Evolutionary conservation across 2,329 filamentous ascomycete genomes (phyloP).

Genomic region (Ceratocystis ficicola): DNA sequence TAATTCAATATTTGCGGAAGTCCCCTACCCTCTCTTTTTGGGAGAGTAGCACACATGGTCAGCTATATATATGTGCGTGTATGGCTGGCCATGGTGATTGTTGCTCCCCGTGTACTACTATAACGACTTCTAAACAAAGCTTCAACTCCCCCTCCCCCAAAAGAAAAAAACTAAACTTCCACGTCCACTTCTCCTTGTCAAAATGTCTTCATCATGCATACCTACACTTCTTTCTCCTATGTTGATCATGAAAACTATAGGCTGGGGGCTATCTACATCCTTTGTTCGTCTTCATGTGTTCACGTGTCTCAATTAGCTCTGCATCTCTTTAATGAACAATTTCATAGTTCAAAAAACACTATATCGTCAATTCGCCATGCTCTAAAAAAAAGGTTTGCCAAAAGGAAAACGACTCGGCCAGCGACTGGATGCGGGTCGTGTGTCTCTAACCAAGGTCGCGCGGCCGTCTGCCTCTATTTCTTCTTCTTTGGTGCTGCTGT

Average conservation of each 20-base stretch:
- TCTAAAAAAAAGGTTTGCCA: too few species aligned
- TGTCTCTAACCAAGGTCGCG: conserved; percentile 9
- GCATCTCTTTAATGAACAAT: too few species aligned
- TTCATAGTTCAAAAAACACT: too few species aligned
- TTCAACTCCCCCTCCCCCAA: neutral
- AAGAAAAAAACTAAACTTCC: too few species aligned
- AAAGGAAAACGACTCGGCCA: neutral
- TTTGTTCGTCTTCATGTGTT: too few species aligned
- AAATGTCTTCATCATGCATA: too few species aligned
- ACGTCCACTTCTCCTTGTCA: too few species aligned
- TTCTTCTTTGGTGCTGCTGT: conserved; percentile 21
- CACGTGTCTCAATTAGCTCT: too few species aligned
- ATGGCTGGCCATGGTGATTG: neutral
- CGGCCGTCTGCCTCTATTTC: conserved; percentile 14
- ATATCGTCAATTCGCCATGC: too few species aligned
- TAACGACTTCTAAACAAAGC: conserved; percentile 16
- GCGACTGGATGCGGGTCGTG: neutral
- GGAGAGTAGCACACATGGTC: neutral
- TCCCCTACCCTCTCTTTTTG: neutral
- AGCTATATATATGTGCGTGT: neutral
- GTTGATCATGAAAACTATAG: too few species aligned
- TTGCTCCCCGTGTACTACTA: conserved; percentile 22
- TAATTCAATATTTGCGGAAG: neutral
- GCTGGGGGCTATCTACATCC: too few species aligned
- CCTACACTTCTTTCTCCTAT: too few species aligned